Conservation (phyloP, 257 asterid genomes). For the Penstemon eatonii region DNA sequence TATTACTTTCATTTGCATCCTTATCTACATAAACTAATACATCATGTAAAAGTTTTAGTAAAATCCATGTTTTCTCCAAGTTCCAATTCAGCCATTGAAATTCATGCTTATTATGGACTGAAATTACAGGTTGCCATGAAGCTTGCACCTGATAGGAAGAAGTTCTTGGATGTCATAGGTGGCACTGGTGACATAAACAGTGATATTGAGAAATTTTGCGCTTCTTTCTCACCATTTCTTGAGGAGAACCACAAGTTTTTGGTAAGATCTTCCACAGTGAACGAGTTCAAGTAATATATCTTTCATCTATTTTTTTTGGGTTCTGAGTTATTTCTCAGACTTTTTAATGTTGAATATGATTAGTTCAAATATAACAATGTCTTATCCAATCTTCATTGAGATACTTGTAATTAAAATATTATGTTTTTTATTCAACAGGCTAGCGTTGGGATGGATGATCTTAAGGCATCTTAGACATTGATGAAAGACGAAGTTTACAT, state of each 20-base stretch:
- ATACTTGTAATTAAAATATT: constrained; percentile 8
- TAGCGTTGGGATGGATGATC: constrained; percentile 82
- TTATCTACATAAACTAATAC: background rate
- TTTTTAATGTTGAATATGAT: constrained; percentile 16
- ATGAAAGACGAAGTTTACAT: constrained; percentile 20
- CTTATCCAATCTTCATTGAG: background rate
- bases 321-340: background rate
- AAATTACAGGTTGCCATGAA: constrained; percentile 86
- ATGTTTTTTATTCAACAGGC: constrained; percentile 55
- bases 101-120: constrained; percentile 6
- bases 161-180: constrained; percentile 75
- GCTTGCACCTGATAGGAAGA: constrained; percentile 98
- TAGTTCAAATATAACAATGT: background rate
- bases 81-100: constrained; percentile 11
- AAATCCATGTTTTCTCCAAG: background rate
- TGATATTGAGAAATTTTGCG: constrained; percentile 79
- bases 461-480: constrained; percentile 75
- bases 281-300: background rate
- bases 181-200: constrained; percentile 66
- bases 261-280: constrained; percentile 50
- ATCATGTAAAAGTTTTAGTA: constrained; percentile 10
- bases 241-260: constrained; percentile 96
- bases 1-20: background rate
- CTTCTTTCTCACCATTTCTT: constrained; percentile 71
- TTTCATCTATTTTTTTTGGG: constrained; percentile 2